These are phyloP conservation scores for Stephanodiscus triporus DNA, from an alignment of 108 stramenopile species.

Conservation along the genomic window DNA sequence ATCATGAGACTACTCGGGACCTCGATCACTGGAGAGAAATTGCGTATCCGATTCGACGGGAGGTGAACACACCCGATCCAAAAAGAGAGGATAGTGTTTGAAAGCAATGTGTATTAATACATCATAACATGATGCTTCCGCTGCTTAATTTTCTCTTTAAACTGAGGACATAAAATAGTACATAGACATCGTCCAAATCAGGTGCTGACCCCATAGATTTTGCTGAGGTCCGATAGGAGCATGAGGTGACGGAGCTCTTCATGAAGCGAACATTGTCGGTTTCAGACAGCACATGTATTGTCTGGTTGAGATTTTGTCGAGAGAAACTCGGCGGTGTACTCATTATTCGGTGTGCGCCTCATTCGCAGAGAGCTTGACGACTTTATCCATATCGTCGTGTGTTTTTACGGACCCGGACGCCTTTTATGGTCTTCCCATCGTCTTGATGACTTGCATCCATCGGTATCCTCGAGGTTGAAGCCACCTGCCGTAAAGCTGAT, in stretches of 20 bases:
- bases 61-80: too few species aligned
- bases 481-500: constrained; percentile 29
- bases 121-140: too few species aligned
- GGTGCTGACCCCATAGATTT: neutral
- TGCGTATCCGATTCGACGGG: constrained; percentile 37
- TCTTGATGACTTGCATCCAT: constrained; percentile 44
- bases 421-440: constrained; percentile 46
- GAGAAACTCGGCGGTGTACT: neutral
- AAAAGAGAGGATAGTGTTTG: too few species aligned
- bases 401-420: constrained; percentile 18
- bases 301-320: neutral
- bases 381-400: constrained; percentile 29
- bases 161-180: too few species aligned
- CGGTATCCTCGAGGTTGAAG: constrained; percentile 49
- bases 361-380: constrained; percentile 20
- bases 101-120: too few species aligned
- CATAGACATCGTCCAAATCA: too few species aligned
- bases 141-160: too few species aligned
- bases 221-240: too few species aligned
- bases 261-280: too few species aligned
- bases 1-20: constrained; percentile 32
- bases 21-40: constrained; percentile 48
- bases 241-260: too few species aligned
- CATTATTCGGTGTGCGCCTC: constrained; percentile 20
- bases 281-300: too few species aligned